These are phyloP conservation scores for Botrytis elliptica DNA, from an alignment of 2,329 filamentous ascomycete genomes.

Conservation along the genomic window DNA sequence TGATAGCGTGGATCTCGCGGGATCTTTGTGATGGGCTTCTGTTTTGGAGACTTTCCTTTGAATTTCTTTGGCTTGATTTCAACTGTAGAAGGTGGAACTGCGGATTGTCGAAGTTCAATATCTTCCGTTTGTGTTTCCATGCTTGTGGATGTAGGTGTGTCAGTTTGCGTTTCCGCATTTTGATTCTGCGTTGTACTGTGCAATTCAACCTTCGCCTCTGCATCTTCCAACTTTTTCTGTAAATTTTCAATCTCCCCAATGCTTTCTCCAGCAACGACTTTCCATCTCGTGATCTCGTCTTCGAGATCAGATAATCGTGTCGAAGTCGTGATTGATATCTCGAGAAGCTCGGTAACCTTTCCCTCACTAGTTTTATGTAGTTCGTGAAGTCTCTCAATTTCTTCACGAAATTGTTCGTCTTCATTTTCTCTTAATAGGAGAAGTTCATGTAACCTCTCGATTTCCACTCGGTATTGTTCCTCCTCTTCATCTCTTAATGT, in stretches of 20 bases:
- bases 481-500: neutral
- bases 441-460: neutral
- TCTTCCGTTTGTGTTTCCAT: neutral
- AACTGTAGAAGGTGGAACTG: too few species aligned
- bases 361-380: neutral
- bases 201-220: neutral
- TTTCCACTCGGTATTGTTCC: neutral
- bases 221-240: neutral
- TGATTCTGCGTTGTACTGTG: neutral
- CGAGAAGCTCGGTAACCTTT: constrained; percentile 3
- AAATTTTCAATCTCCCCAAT: neutral
- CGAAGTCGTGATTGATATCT: neutral
- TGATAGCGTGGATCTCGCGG: neutral
- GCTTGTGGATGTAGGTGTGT: neutral
- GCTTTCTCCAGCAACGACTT: neutral
- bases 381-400: constrained; percentile 2
- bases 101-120: neutral
- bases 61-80: neutral
- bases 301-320: constrained; percentile 6
- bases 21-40: neutral
- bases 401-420: neutral
- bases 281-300: constrained; percentile 1
- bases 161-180: neutral
- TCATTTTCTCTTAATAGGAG: neutral
- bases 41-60: neutral